A percentile compares a stretch with the other conserved stretches of the same genome.
phyloP scores from a whole-genome alignment of 345 rosid genomes.

The Sonneratia alba region DNA sequence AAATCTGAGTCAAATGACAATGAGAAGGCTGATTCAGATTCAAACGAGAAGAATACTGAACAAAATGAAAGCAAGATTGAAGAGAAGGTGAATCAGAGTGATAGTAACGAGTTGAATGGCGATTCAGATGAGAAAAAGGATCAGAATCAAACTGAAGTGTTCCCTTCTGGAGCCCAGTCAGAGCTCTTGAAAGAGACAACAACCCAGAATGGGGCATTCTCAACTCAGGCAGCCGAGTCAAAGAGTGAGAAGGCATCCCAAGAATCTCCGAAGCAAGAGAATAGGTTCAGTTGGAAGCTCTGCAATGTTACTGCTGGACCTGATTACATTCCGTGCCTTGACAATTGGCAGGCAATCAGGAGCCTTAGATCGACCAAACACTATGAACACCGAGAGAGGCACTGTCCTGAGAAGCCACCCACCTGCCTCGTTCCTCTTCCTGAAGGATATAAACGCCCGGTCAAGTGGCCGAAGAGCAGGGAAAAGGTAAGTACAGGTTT shows the following conservation, averaged over 20 bases:
- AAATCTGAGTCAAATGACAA: constrained; percentile 28
- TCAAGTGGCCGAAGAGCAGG: constrained; percentile 93
- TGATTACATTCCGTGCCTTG: constrained; percentile 96
- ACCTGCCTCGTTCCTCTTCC: constrained; percentile 88
- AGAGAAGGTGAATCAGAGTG: constrained; percentile 37
- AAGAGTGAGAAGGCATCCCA: constrained; percentile 75
- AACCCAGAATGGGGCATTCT: constrained; percentile 60
- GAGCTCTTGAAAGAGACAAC: constrained; percentile 74
- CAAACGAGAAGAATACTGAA: constrained; percentile 31
- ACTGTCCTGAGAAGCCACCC: constrained; percentile 79
- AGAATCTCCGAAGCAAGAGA: constrained; percentile 33
- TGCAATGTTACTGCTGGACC: constrained; percentile 89
- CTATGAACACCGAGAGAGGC: constrained; percentile 97
- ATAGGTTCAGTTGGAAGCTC: constrained; percentile 54
- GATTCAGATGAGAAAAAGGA: constrained; percentile 30
- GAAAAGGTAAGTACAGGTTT: constrained; percentile 48
- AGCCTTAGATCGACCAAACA: constrained; percentile 67
- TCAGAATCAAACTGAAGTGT: constrained; percentile 40
- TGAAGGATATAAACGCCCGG: constrained; percentile 65
- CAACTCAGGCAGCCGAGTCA: constrained; percentile 89
- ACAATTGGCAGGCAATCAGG: constrained; percentile 72
- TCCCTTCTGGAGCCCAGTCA: constrained; percentile 72
- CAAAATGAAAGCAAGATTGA: constrained; percentile 21
- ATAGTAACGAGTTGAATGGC: constrained; percentile 28
- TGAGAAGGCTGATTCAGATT: constrained; percentile 23